These are phyloP conservation scores for Vigna angularis DNA, from an alignment of 306 rosid genomes.

Conservation along the genomic window DNA sequence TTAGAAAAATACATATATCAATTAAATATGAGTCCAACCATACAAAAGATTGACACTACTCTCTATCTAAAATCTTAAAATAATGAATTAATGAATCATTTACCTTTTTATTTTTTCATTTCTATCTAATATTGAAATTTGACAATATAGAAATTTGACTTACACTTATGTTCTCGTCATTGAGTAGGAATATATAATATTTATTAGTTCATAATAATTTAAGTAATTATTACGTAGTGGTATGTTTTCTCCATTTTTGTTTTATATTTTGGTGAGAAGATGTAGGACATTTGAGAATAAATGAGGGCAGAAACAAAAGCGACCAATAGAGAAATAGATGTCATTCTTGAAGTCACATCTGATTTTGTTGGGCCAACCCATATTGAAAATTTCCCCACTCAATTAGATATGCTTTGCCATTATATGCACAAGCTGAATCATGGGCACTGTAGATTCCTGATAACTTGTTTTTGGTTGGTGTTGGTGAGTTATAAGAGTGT, in stretches of 20 bases:
- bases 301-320: neutral
- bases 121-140: too few relatives aligned
- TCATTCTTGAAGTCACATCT: constrained; percentile 15
- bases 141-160: too few relatives aligned
- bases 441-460: neutral
- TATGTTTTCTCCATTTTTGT: neutral
- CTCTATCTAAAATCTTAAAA: too few relatives aligned
- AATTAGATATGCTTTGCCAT: constrained; percentile 14
- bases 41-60: too few relatives aligned
- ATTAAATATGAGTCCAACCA: too few relatives aligned
- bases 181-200: too few relatives aligned
- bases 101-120: too few relatives aligned
- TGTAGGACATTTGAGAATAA: neutral
- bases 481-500: neutral
- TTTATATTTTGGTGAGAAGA: neutral
- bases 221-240: neutral
- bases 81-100: too few relatives aligned
- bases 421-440: neutral
- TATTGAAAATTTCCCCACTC: neutral
- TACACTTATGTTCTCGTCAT: too few relatives aligned
- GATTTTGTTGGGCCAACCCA: constrained; percentile 22
- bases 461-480: neutral
- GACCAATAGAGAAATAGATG: neutral
- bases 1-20: too few relatives aligned
- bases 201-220: too few relatives aligned